Base-by-base conservation (phyloP, 1,284 basidiomycete genomes). In the Xerocomus amazonicus region DNA sequence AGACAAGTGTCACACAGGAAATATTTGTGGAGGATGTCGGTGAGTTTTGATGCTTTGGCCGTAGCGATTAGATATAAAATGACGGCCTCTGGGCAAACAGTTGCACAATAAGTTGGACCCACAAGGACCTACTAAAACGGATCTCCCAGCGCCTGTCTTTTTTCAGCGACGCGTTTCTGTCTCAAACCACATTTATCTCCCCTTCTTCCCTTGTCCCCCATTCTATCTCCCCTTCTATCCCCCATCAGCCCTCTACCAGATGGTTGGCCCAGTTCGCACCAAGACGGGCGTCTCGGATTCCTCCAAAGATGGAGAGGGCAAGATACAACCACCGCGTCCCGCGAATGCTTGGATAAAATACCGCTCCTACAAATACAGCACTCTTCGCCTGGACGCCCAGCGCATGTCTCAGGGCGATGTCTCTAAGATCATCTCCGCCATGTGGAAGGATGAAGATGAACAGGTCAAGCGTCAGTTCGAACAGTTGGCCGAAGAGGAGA, bases 271-370 rank as follows among this genome's bases (percentile, higher is more conserved):
- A 47, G 13, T 14, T 36, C 54, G 60, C 17, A 4, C 55, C 4
- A 23, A 23, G 19, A 4, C 19, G 19, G 41, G 38, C 17, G 39
- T 47, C 13, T 41, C 52, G 63, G 60, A 47, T 60, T 49, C 13
- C 19, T 23, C 19, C 19, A 23, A 23, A 23, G 19, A 23, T 23
- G 46, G 36, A 33, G 52, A 48, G 17, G 53, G 50, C 17, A 23
- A 43, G 27, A 50, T 49, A 14, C 66, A 79, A 52, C 76, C 80
- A 0, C 84, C 84, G 1, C 79, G 92, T 0, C 93, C 93, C 3
- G 83, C 85, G 14, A 96, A 96, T 66, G 85, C 92, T 0, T 96
- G 91, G 90, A 95, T 97, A 54, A 60, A 96, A n/a, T 97, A 92
- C 66, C 83, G 92, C 37, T 84, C 85, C 3, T 79, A 84, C 57